Evolutionary conservation across 202 grass and related monocot genomes (phyloP), one percentile per base, ranked within the genome.

Genomic region (Carex arenaria): DNA sequence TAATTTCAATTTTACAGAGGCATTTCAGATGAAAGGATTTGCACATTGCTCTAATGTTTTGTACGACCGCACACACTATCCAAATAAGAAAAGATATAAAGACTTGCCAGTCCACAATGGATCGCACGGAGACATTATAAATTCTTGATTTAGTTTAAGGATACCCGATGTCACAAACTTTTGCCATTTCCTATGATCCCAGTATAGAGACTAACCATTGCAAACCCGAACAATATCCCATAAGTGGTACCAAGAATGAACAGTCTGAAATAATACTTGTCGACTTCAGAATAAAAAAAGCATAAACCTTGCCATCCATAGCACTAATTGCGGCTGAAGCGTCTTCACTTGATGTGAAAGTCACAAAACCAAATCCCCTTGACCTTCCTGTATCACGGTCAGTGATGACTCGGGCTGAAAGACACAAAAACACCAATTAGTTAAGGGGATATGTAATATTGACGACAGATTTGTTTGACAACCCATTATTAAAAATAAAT

Each of bases 331-430:
- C 91, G 61, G 88, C 74, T 17, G 87, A 86, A 32, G 94, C 94
- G 67, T 93, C 88, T 63, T 97, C 94, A 0, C 19, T 53, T 34
- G 94, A 90, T 56, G 86, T 84, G 83, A 87, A 97, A 8, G 91
- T 93, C 23, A 97, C 91, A 78, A 97, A 97, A 67, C 89, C 94
- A 87, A 97, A 97, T 18, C 91, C 94, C 78, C 94, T 93, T 11
- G 94, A 97, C 60, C 94, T 88, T 61, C 87, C 94, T 14, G 86
- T 87, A 12, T 93, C 91, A 7, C 91, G 89, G 59, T 97, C 94
- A 65, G 65, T 86, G n/a, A 97, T 91, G 69, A 97, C 70, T 81
- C 85, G 90, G 82, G 94, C 91, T 97, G 87, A 89, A 90, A 23
- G 67, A 68, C 3, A 82, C 15, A 84, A 84, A 15, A 77, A n/a